Percentiles rank a stretch among this genome's conserved stretches.
phyloP scores from a whole-genome alignment of 2,329 filamentous ascomycete genomes.

The Phyllosticta citribraziliensis region DNA sequence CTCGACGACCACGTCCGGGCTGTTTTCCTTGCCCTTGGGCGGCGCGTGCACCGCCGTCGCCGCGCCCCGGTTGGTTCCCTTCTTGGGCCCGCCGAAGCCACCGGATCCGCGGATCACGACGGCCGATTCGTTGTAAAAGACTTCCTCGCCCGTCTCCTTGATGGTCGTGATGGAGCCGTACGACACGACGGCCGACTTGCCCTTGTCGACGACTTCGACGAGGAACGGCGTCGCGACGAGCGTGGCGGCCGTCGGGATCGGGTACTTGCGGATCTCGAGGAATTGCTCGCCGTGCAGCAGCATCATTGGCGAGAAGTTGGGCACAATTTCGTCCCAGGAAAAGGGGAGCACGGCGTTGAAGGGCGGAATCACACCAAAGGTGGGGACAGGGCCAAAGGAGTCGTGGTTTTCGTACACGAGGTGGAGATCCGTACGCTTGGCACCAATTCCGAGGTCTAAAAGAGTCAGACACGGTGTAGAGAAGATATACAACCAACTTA shows the following conservation, averaged over 20 bases:
- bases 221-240: constrained; percentile 69
- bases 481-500: constrained; percentile 16
- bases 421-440: constrained; percentile 78
- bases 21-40: constrained; percentile 48
- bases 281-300: constrained; percentile 97
- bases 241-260: constrained; percentile 74
- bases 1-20: constrained; percentile 74
- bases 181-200: constrained; percentile 74
- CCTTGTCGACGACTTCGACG: constrained; percentile 94
- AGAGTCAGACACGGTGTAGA: background rate
- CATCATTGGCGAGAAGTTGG: constrained; percentile 98
- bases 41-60: constrained; percentile 71
- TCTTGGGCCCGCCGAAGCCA: constrained; percentile 77
- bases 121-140: constrained; percentile 97
- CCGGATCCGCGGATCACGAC: constrained; percentile 86
- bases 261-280: constrained; percentile 86
- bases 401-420: constrained; percentile 87
- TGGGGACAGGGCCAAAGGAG: constrained; percentile 86
- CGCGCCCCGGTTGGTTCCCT: constrained; percentile 66
- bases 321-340: constrained; percentile 70
- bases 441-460: constrained; percentile 71
- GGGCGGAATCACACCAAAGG: constrained; percentile 92
- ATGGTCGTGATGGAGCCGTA: constrained; percentile 74
- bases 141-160: constrained; percentile 71
- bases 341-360: constrained; percentile 78